phyloP scores from a whole-genome alignment of 2,329 filamentous ascomycete species.

The Pyricularia sp. region DNA sequence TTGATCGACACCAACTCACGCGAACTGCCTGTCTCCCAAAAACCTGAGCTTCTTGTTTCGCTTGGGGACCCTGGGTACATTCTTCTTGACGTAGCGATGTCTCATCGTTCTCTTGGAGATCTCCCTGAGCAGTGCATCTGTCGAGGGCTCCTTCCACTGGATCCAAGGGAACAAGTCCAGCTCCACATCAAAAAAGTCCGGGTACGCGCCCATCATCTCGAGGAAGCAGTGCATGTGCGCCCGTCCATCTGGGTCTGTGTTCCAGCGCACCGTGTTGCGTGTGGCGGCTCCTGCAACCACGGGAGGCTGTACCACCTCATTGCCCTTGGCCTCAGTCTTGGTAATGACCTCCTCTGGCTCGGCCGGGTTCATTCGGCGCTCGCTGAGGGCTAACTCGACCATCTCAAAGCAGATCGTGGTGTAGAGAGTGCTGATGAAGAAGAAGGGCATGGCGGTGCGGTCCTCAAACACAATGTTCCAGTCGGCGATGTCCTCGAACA shows the following conservation, averaged over 20 bases:
- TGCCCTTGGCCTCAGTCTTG: background rate
- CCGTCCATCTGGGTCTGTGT: background rate
- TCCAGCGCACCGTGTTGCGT: background rate
- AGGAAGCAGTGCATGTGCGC: background rate
- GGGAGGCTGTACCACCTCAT: background rate
- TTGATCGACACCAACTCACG: background rate
- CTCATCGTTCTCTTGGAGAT: background rate
- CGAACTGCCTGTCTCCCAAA: background rate
- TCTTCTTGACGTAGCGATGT: background rate
- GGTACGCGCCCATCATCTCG: background rate
- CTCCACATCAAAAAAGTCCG: background rate
- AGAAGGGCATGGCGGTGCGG: background rate
- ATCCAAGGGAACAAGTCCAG: background rate
- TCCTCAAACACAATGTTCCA: background rate
- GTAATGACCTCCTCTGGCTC: background rate
- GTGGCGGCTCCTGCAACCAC: background rate
- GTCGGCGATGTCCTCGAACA: background rate
- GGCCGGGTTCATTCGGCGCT: background rate
- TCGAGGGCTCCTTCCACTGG: background rate
- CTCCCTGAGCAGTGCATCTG: background rate
- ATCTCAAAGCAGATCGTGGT: background rate
- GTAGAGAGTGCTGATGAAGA: background rate
- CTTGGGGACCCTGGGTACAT: background rate
- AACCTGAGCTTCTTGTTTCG: background rate
- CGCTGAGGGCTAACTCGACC: background rate